These are phyloP conservation scores for Juncus effusus DNA, from an alignment of 176 grass and related monocot species.

Conservation along the genomic window DNA sequence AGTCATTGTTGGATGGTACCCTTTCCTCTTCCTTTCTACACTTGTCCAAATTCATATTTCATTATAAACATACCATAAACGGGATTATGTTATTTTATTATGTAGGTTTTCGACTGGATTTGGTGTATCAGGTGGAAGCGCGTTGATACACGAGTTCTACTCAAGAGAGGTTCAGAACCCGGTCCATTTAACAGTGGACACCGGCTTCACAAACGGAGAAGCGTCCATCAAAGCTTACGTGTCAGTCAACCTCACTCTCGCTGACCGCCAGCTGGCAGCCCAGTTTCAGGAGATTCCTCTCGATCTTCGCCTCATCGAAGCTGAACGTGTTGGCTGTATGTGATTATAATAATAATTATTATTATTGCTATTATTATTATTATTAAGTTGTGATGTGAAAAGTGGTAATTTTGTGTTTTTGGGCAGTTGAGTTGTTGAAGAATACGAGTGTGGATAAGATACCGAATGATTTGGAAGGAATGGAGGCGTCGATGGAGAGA, in stretches of 20 bases:
- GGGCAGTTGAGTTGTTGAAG: conserved; percentile 73
- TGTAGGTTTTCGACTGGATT: conserved; percentile 95
- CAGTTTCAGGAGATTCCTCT: conserved; percentile 95
- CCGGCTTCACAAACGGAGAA: conserved; percentile 72
- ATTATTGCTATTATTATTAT: background rate
- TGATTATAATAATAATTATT: background rate
- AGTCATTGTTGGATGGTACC: conserved; percentile 80
- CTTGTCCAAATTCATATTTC: background rate
- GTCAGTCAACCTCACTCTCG: conserved; percentile 63
- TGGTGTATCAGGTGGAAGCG: conserved; percentile 77
- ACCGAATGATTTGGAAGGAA: conserved; percentile 86
- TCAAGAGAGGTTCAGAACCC: conserved; percentile 70
- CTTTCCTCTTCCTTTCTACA: background rate
- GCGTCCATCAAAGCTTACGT: conserved; percentile 85
- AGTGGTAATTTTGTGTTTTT: background rate
- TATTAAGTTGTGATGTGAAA: background rate
- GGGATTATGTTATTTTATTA: background rate
- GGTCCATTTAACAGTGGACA: conserved; percentile 86
- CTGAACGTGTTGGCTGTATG: conserved; percentile 85
- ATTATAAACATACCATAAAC: background rate
- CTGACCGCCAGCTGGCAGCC: conserved; percentile 71
- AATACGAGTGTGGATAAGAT: conserved; percentile 73
- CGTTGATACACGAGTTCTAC: conserved; percentile 94
- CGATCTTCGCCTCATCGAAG: conserved; percentile 78
- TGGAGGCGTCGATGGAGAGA: conserved; percentile 85